Conservation (phyloP, 148 eudicot species). For the Rhododendron vialii region DNA sequence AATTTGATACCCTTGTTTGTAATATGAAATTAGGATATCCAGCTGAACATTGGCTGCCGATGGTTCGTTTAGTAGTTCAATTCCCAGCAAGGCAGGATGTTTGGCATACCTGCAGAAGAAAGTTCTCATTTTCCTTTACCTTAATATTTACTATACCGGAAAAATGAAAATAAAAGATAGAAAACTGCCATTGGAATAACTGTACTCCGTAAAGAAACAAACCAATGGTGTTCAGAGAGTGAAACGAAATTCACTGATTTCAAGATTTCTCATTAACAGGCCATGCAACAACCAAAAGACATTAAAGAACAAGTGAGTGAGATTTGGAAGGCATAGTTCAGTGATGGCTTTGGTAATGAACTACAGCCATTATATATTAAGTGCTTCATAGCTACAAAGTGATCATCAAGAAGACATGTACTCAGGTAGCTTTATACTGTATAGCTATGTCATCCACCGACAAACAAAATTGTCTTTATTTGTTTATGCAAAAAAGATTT, state of each 20-base stretch:
- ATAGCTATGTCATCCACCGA: not conserved
- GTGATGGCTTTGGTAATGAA: not conserved
- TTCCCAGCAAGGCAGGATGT: conserved; percentile 70
- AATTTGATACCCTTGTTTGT: conserved; percentile 52
- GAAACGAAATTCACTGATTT: not conserved
- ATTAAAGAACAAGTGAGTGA: not conserved
- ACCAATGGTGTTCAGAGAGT: not conserved
- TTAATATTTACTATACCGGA: not conserved
- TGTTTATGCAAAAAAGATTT: not conserved
- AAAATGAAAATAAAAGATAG: not conserved
- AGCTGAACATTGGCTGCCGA: conserved; percentile 50
- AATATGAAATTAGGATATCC: conserved; percentile 55
- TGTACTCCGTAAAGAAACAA: not conserved
- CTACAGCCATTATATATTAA: not conserved
- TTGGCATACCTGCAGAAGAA: conserved; percentile 52
- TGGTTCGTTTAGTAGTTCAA: conserved; percentile 78
- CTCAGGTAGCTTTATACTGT: not conserved
- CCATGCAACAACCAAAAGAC: not conserved
- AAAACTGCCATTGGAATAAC: not conserved
- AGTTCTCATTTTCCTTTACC: not conserved
- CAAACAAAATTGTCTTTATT: not conserved
- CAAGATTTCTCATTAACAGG: not conserved
- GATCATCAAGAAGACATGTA: not conserved
- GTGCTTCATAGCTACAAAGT: not conserved
- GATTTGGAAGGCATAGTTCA: not conserved